Evolutionary conservation across 768 basidiomycete species (phyloP).

Genomic region (Candolleomyces efflorescens): DNA sequence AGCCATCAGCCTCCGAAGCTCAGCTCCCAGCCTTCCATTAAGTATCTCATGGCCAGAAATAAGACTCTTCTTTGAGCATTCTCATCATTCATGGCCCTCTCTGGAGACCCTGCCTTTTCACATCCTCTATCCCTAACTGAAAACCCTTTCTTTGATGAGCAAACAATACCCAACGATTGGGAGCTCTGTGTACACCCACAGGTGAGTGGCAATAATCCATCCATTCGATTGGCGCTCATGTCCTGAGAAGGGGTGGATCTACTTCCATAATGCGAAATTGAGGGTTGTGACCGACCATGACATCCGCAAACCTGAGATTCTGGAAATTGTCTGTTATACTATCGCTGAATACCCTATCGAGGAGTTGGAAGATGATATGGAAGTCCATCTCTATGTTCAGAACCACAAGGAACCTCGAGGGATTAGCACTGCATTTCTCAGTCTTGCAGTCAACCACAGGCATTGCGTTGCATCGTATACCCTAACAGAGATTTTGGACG

Average conservation of each 20-base stretch:
- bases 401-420: conserved; percentile 12
- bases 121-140: conserved; percentile 1
- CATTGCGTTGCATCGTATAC: conserved; percentile 44
- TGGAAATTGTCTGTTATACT: conserved; percentile 24
- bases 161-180: conserved; percentile 27
- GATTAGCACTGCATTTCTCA: conserved; percentile 19
- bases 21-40: not conserved
- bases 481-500: conserved; percentile 25
- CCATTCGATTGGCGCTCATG: not conserved
- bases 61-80: not conserved
- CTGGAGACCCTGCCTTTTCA: not conserved
- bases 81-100: not conserved
- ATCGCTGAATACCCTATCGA: conserved; percentile 23
- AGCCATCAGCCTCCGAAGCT: not conserved
- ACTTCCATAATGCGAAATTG: conserved; percentile 39
- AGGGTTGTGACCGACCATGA: conserved; percentile 48
- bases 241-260: conserved; percentile 42
- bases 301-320: conserved; percentile 33
- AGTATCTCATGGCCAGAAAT: not conserved
- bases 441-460: conserved; percentile 42
- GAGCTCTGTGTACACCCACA: conserved; percentile 37
- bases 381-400: conserved; percentile 36
- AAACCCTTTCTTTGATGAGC: conserved; percentile 10
- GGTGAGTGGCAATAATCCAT: conserved; percentile 14
- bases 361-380: conserved; percentile 36